A percentile compares a stretch with the other conserved stretches of the same genome.
Conservation (phyloP, 2,329 filamentous ascomycete genomes). For the Plectosphaerella cucumerina region DNA sequence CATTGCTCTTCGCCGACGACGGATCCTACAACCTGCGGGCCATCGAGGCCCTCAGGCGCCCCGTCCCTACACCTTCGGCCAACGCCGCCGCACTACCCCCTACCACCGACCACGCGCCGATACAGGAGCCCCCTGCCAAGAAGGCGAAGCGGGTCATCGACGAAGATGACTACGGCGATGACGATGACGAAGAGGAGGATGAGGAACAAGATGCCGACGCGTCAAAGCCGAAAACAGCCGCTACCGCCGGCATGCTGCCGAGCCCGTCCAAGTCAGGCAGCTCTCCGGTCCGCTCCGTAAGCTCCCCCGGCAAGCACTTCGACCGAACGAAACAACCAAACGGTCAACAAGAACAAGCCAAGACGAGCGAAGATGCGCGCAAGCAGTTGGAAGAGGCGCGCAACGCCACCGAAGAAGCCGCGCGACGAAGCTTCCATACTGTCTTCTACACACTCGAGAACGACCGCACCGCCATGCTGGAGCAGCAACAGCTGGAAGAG, state of each 20-base stretch:
- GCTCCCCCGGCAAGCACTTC: slow-evolving; percentile 53
- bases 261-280: slow-evolving; percentile 69
- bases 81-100: slow-evolving; percentile 52
- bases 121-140: slow-evolving; percentile 63
- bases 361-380: slow-evolving; percentile 80
- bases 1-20: slow-evolving; percentile 64
- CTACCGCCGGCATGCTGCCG: slow-evolving; percentile 54
- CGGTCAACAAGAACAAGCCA: slow-evolving; percentile 49
- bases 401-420: slow-evolving; percentile 83
- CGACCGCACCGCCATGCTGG: slow-evolving; percentile 92
- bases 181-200: slow-evolving; percentile 72
- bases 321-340: slow-evolving; percentile 50
- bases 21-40: slow-evolving; percentile 47
- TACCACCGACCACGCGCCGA: slow-evolving; percentile 54
- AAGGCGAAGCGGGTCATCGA: slow-evolving; percentile 74
- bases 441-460: slow-evolving; percentile 95
- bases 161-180: slow-evolving; percentile 82
- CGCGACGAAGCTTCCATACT: slow-evolving; percentile 85
- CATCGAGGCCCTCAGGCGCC: slow-evolving; percentile 49
- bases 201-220: slow-evolving; percentile 52
- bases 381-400: slow-evolving; percentile 92
- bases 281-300: slow-evolving; percentile 59
- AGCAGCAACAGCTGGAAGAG: slow-evolving; percentile 95
- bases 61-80: slow-evolving; percentile 34
- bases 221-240: slow-evolving; percentile 47